Evolutionary conservation across 23 red algal genomes (phyloP), one percentile per base, ranked within the genome.

Genomic region (Gracilaria caudata): DNA sequence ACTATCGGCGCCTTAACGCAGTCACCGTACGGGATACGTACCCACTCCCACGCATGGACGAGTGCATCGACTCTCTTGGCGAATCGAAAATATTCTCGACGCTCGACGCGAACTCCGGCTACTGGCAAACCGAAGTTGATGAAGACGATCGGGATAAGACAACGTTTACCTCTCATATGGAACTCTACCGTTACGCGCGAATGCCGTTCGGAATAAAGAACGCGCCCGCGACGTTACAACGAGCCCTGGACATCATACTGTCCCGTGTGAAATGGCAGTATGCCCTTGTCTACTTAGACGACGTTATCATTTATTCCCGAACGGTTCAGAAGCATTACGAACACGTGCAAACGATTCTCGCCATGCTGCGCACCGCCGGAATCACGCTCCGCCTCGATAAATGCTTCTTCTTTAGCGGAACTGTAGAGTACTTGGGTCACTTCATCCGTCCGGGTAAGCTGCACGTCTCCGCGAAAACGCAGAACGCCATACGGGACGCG

Each of bases 201-300:
- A 63, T 81, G 45, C 87, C 87, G 16, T 90, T 82, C 34, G 53
- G 87, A 16, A 10, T 90, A 3, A 51, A 43, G 13, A 90, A 90
- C 23, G 76, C 87, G 1, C 72, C 76, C 0, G 73, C 6, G 0
- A 90, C 76, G 5, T 80, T 90, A 1, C 76, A 90, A 34, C 0
- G 76, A 16, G 75, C 74, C 3, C 28, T 90, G 0, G 73, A 90
- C 16, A 68, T 90, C 54, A 90, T 90, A 17, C 77, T 80, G 1
- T 80, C 61, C 8, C 58, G 60, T 10, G 73, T 68, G 2, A 57
- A 65, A 28, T 80, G 71, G 28, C 68, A 80, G 70, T 73, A 51
- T 32, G 41, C 65, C 35, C 24, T 78, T 0, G 68, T 88, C 7
- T 78, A 88, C 66, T 34, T 90, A 33, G 76, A 90, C 21, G 87